A percentile compares a stretch with the other conserved stretches of the same genome.
These are phyloP conservation scores for Amborella trichopoda DNA, from an alignment of 164 flowering plant genomes.

Conservation along the genomic window DNA sequence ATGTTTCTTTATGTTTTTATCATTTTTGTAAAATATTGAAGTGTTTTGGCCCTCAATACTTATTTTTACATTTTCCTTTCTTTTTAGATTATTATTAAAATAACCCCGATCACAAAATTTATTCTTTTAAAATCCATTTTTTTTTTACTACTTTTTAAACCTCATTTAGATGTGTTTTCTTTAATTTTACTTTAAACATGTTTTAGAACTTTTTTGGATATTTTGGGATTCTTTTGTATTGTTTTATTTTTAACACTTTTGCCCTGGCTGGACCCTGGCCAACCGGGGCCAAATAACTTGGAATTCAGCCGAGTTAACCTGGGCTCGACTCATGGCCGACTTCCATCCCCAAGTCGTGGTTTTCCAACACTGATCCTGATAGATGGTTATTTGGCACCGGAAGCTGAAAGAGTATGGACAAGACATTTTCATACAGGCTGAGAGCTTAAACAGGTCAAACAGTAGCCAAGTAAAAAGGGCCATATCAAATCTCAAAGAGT, in stretches of 20 bases:
- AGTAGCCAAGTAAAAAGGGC: slow-evolving; percentile 17
- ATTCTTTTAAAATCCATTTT: too few species aligned
- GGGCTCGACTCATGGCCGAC: background rate
- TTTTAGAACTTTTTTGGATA: background rate
- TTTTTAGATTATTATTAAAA: too few species aligned
- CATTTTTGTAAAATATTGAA: too few species aligned
- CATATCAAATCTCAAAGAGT: slow-evolving; percentile 9
- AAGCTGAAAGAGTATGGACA: slow-evolving; percentile 19
- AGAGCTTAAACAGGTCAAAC: slow-evolving; percentile 25
- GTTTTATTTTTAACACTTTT: background rate
- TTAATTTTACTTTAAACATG: background rate
- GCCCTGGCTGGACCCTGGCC: too few species aligned
- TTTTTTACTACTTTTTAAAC: too few species aligned
- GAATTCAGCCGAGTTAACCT: too few species aligned
- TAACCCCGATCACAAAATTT: too few species aligned
- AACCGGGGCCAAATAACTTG: background rate
- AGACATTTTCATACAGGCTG: slow-evolving; percentile 12
- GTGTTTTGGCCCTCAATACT: too few species aligned
- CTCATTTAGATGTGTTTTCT: background rate
- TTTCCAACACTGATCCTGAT: background rate
- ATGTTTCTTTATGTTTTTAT: too few species aligned
- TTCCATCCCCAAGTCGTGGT: background rate
- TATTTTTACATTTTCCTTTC: too few species aligned
- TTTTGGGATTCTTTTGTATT: background rate
- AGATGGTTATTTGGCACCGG: slow-evolving; percentile 15